Evolutionary conservation across 805 yeast genomes (phyloP), one percentile per base, ranked within the genome.

Genomic region (Torulaspora microellipsoides): DNA sequence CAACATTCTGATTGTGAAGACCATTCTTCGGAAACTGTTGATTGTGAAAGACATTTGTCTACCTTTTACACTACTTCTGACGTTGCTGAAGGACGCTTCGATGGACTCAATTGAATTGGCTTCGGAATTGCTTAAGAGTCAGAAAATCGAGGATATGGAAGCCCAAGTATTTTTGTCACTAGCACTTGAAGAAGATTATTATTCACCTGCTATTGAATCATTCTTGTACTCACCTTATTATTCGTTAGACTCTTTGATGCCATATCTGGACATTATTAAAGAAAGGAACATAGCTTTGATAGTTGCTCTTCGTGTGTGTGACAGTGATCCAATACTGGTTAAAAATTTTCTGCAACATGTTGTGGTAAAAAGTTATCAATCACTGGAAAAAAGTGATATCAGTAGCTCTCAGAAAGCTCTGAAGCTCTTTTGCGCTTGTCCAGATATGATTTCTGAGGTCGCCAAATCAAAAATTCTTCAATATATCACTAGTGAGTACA

Each of bases 401-500:
- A 10, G 27, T 12, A 43, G 37, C 13, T 52, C 51, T 25, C 46
- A 42, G n/a, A 27, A 36, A 3, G 47, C 44, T 6, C 23, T 59
- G 29, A 11, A 42, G 13, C 33, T 58, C 15, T 52, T 55, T 28
- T 37, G 32, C 15, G 7, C 36, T 13, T 36, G 39, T 27, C 34
- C 43, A 15, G 13, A 38, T 9, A 9, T 48, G 36, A 15, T 46
- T 17, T 28, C 50, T 2, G 55, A 47, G 3, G 62, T 60, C 1
- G 57, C 70, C 15, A 58, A 50, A 14, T 25, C 25, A 0, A 23
- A 30, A 1, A 34, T 66, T n/a, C 31, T 71, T 10, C 49, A 51
- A 3, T 66, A 57, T 47, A 45, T 66, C 3, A 48, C 61, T 6
- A 51, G 59, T 1, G 57, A 59, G 11, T 45, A 52, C 15, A 14